A percentile compares a stretch with the other conserved stretches of the same genome.
Evolutionary conservation across 2,329 filamentous ascomycete species (phyloP).

Genomic region (Diaporthe capsici): DNA sequence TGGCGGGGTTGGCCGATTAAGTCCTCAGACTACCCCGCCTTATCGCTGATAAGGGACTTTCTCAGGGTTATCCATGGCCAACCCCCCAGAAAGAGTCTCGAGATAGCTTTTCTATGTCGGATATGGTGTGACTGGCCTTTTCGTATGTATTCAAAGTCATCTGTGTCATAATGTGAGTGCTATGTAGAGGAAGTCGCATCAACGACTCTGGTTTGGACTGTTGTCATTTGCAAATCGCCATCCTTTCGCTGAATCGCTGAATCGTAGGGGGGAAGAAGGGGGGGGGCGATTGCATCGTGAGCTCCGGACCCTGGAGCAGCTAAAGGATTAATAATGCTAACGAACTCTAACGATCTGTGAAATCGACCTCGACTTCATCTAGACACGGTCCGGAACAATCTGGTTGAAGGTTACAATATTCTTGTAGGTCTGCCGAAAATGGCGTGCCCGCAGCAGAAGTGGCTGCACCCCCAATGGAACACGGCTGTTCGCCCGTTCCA

Average conservation of each 20-base stretch:
- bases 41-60: slow-evolving; percentile 7
- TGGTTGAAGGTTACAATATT: background rate
- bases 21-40: background rate
- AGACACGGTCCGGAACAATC: background rate
- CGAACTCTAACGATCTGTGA: background rate
- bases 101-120: too few relatives aligned
- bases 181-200: background rate
- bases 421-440: background rate
- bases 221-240: background rate
- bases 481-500: too few relatives aligned
- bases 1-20: background rate
- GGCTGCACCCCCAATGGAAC: background rate
- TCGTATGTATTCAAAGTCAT: too few relatives aligned
- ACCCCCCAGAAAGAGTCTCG: background rate
- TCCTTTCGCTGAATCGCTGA: background rate
- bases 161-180: background rate
- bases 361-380: background rate
- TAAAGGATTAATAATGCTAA: slow-evolving; percentile 30
- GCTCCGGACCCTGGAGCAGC: slow-evolving; percentile 22
- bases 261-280: background rate
- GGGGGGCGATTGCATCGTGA: slow-evolving; percentile 4
- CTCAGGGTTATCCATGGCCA: background rate
- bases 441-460: background rate
- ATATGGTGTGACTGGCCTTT: background rate
- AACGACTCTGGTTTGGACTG: background rate